A percentile compares a stretch with the other conserved stretches of the same genome.
These are phyloP conservation scores for Pyricularia grisea DNA, from an alignment of 2,329 filamentous ascomycete species.

Conservation along the genomic window DNA sequence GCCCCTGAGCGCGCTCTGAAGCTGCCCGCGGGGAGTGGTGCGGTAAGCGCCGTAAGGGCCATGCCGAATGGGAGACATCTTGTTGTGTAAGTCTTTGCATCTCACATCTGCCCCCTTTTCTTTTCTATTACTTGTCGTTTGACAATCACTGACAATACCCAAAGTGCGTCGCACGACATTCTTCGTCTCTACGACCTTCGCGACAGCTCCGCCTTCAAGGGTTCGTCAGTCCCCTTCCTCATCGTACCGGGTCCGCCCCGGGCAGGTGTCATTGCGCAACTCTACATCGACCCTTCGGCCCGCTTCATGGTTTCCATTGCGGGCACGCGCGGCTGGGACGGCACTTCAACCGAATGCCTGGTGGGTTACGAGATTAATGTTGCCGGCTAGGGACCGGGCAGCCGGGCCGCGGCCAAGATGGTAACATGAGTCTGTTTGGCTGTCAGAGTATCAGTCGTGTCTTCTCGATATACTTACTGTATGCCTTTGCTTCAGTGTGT, in stretches of 20 bases:
- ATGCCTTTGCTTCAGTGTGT: neutral
- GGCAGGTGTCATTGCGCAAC: slow-evolving; percentile 76
- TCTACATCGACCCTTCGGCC: slow-evolving; percentile 83
- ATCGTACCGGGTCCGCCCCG: slow-evolving; percentile 81
- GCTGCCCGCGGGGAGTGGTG: slow-evolving; percentile 81
- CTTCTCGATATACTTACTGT: neutral
- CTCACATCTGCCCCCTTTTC: neutral
- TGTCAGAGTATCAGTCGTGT: neutral
- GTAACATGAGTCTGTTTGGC: neutral
- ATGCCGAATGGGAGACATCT: slow-evolving; percentile 93
- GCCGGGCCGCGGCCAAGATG: neutral
- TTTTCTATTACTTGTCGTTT: slow-evolving; percentile 2
- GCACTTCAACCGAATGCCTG: slow-evolving; percentile 77
- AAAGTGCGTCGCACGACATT: slow-evolving; percentile 83
- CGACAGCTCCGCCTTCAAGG: slow-evolving; percentile 53
- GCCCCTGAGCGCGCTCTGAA: slow-evolving; percentile 71
- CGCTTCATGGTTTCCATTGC: slow-evolving; percentile 87
- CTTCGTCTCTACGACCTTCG: slow-evolving; percentile 84
- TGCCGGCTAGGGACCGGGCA: neutral
- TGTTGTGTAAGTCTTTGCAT: slow-evolving; percentile 45
- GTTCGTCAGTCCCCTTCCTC: slow-evolving; percentile 84
- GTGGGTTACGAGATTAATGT: slow-evolving; percentile 85
- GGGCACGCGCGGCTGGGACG: slow-evolving; percentile 93
- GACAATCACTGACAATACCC: slow-evolving; percentile 8
- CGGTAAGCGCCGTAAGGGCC: slow-evolving; percentile 76